Evolutionary conservation across 1,284 basidiomycete species (phyloP).

Genomic region (Omphalotus olearius): DNA sequence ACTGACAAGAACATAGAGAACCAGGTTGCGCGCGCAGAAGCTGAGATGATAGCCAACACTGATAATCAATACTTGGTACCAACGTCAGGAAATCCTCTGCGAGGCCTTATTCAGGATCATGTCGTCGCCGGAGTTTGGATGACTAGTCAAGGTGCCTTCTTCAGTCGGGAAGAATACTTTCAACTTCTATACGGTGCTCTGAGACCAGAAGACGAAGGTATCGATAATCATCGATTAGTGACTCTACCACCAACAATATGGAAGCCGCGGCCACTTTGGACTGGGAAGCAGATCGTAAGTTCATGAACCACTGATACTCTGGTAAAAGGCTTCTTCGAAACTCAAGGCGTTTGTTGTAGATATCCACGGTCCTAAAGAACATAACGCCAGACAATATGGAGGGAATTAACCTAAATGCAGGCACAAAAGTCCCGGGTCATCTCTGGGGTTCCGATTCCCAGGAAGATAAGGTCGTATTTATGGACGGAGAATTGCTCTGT

Average conservation of each 20-base stretch:
- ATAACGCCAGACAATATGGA: conserved; percentile 81
- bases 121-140: conserved; percentile 99
- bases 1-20: conserved; percentile 53
- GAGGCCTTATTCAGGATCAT: conserved; percentile 98
- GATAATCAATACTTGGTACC: conserved; percentile 99
- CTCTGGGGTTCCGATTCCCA: conserved; percentile 79
- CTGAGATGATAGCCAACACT: conserved; percentile 93
- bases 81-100: conserved; percentile 95
- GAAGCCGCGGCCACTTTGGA: conserved; percentile 92
- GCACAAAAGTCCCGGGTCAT: conserved; percentile 82
- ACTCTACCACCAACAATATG: conserved; percentile 91
- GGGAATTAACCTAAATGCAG: conserved; percentile 84
- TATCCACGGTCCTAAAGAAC: conserved; percentile 90
- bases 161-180: conserved; percentile 94
- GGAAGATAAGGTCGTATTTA: conserved; percentile 88
- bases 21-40: conserved; percentile 90
- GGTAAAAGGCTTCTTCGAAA: no score
- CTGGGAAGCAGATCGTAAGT: conserved; percentile 94
- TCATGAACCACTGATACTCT: not conserved
- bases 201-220: conserved; percentile 80
- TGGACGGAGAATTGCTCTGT: conserved; percentile 90
- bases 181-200: conserved; percentile 96
- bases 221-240: conserved; percentile 63
- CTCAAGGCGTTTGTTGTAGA: conserved; percentile 38
- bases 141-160: conserved; percentile 95